These are phyloP conservation scores for Saitozyma podzolica DNA, from an alignment of 768 basidiomycete genomes.

Conservation along the genomic window DNA sequence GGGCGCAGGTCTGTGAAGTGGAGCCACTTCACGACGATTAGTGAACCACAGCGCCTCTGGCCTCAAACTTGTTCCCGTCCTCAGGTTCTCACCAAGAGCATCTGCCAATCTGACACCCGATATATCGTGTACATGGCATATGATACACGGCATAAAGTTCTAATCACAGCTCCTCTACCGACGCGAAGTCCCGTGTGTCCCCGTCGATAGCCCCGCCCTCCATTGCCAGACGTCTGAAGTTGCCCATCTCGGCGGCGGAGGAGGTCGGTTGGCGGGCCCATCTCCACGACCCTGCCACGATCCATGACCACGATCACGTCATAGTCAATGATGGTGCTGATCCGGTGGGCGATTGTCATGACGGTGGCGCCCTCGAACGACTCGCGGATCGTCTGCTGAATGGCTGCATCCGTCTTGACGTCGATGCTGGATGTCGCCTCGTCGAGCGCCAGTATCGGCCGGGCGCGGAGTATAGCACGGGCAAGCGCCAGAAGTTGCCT, in stretches of 20 bases:
- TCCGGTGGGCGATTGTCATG: constrained; percentile 30
- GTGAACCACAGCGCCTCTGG: too few species aligned
- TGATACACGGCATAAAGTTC: too few species aligned
- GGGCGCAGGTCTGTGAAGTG: too few species aligned
- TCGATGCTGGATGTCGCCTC: constrained; percentile 29
- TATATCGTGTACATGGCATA: too few species aligned
- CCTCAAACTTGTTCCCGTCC: too few species aligned
- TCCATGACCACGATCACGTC: constrained; percentile 39
- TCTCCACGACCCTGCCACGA: constrained; percentile 31
- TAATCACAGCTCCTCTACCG: too few species aligned
- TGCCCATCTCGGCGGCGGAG: constrained; percentile 7
- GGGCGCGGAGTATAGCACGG: constrained; percentile 22
- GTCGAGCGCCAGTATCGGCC: constrained; percentile 27
- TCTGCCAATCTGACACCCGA: too few species aligned
- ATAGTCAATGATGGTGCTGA: constrained; percentile 40
- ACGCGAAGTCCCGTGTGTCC: not conserved
- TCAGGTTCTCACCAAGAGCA: too few species aligned
- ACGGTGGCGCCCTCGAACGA: constrained; percentile 16
- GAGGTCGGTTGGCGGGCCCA: constrained; percentile 26
- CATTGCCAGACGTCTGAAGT: constrained; percentile 16
- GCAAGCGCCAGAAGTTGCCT: constrained; percentile 34
- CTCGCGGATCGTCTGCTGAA: constrained; percentile 19
- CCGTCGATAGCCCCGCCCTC: constrained; percentile 16
- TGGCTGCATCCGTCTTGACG: constrained; percentile 26
- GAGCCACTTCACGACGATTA: too few species aligned